Base-by-base conservation (phyloP, 2,329 filamentous ascomycete genomes). In the Ophiostoma piceae region DNA sequence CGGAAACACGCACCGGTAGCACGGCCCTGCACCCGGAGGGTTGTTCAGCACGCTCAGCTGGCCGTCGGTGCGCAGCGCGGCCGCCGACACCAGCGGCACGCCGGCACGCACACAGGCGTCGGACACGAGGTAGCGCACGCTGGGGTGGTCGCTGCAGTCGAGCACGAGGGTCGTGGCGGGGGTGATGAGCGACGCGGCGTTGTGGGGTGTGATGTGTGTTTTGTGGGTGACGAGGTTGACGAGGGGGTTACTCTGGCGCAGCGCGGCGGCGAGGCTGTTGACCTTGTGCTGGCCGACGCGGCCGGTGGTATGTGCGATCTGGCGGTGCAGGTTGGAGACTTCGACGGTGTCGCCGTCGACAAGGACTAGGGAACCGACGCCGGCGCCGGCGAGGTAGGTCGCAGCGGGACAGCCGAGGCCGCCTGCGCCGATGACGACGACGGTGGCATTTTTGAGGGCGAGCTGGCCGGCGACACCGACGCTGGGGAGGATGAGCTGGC, bases 61-160 rank as follows among this genome's bases (percentile, higher is more conserved):
- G 1, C 95, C 95, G 70, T 97, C 94, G 0, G 90, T 92, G 22
- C 92, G 88, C 32, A 98, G 85, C 0, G 95, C 94, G 0, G 94
- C 96, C 0, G 94, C 95, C 2, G 93, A 97, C 14, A 98, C 87
- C 19, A 99, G 85, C 0, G 92, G 88, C 76, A 92, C 95, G 2
- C 84, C 81, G 0, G 94, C 83, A 3, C 97, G 82, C 11, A 97
- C 90, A 74, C 92, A 96, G 19, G 91, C 87, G 77, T 99, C 95
- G 0, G 92, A 97, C 73, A 98, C 92, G 65, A 98, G 85, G 78
- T 99, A 98, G 62, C 95, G 91, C 0, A 92, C 92, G 1, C 92
- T 90, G 0, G 95, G 94, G 73, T 94, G 93, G 79, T 99, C 95
- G 11, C 94, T 98, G 78, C 95, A 99, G 79, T 99, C 95, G 14